These are phyloP conservation scores for Aphanomyces euteiches DNA, from an alignment of 352 stramenopile species.

Conservation along the genomic window DNA sequence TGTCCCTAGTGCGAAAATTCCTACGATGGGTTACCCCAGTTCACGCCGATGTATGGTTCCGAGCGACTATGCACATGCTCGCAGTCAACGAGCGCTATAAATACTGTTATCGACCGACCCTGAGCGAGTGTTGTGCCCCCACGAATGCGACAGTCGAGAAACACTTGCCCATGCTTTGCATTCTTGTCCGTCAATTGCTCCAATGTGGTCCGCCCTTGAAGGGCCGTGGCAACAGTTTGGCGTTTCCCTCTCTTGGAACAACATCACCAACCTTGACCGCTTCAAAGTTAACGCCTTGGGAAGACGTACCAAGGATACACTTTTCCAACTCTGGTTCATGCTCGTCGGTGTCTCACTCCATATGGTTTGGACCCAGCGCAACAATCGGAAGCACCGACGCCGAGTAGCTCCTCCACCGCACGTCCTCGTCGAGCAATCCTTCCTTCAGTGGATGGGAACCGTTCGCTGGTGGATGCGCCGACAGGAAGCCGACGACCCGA, in stretches of 20 bases:
- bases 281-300: neutral
- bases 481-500: too few relatives aligned
- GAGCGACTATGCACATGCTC: neutral
- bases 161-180: neutral
- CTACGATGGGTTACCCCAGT: neutral
- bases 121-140: neutral
- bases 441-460: too few relatives aligned
- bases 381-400: too few relatives aligned
- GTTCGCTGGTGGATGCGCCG: too few relatives aligned
- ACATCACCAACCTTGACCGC: neutral
- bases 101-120: neutral
- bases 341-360: neutral
- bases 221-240: neutral
- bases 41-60: slow-evolving; percentile 1
- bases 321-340: neutral
- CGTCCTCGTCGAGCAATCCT: too few relatives aligned
- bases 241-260: neutral
- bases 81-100: neutral
- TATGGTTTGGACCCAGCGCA: too few relatives aligned
- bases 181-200: neutral
- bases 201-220: neutral
- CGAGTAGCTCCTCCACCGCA: too few relatives aligned
- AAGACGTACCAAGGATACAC: neutral
- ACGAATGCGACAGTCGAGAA: neutral
- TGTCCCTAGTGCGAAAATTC: neutral